These are phyloP conservation scores for Phytophthora fragariaefolia DNA, from an alignment of 352 stramenopile species.

Conservation along the genomic window DNA sequence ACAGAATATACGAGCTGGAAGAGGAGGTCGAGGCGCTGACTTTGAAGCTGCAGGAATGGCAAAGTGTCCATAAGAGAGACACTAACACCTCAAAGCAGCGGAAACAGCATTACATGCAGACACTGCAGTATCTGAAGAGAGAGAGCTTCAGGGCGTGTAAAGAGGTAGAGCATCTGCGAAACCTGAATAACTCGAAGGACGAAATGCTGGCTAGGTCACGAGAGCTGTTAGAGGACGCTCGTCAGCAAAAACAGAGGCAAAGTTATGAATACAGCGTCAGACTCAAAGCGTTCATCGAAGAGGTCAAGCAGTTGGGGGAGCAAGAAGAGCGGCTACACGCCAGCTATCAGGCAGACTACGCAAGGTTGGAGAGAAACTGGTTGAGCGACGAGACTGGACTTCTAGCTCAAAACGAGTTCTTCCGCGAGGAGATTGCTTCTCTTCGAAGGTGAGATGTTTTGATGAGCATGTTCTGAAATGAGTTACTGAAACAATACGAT, in stretches of 20 bases:
- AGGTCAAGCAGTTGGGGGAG: not conserved
- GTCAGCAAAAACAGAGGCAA: not conserved
- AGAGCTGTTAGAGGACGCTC: not conserved
- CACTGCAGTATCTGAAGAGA: conserved; percentile 1
- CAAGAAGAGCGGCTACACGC: not conserved
- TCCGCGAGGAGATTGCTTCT: not conserved
- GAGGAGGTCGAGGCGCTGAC: not conserved
- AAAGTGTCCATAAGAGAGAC: not conserved
- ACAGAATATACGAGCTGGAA: not conserved
- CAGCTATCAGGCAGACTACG: not conserved
- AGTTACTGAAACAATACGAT: not conserved
- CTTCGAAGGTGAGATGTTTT: not conserved
- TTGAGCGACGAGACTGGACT: conserved; percentile 1
- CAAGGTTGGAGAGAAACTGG: not conserved
- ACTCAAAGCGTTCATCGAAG: not conserved
- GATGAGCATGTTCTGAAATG: not conserved
- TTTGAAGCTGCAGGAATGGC: not conserved
- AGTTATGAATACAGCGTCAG: not conserved
- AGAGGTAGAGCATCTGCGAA: not conserved
- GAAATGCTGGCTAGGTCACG: not conserved
- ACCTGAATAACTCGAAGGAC: not conserved
- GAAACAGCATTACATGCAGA: not conserved
- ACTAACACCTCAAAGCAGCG: not conserved
- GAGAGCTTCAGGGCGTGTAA: not conserved
- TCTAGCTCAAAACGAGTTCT: not conserved